Base-by-base conservation (phyloP, 495 filamentous ascomycete genomes). In the Annulohypoxylon nitens region DNA sequence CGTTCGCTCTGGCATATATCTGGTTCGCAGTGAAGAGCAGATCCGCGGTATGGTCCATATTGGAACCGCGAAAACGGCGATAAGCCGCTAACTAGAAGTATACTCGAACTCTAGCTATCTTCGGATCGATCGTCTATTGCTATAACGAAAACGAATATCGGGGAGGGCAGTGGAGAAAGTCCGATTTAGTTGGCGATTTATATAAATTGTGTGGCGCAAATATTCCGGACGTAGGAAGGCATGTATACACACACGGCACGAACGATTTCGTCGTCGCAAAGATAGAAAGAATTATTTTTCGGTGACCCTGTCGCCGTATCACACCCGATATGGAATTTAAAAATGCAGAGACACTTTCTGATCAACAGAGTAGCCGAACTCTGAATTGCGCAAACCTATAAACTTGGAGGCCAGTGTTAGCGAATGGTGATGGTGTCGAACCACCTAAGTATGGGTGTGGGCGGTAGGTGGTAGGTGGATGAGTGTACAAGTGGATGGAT, bases 21-120 rank as follows among this genome's bases (percentile, higher is more conserved):
- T 81, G 58, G 70, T 84, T 81, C 51, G 79, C 82, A 66, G 79
- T 67, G 64, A 73, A 69, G 76, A 85, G 79, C 25, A 80, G 65
- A n/a, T 75, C 74, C 5, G 73, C 81, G 60, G 82, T 71, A 43
- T 76, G 76, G 50, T 84, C 84, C 83, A 86, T 85, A 66, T 74
- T 70, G 64, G 62, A 60, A 61, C 43, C 58, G 45, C 12, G 63
- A 18, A 58, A 64, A 58, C 58, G 70, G 68, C 67, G 73, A 68
- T 33, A 37, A 69, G 16, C 61, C 66, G 70, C 59, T 67, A 57
- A 11, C 3, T 60, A 43, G 25, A 25, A 25, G n/a, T 45, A 53
- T 41, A 47, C 2, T 55, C 45, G 59, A 53, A 58, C 55, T 63
- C 61, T 11, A 14, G 12, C 34, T 60, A 37, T 57, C 45, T 36